These are phyloP conservation scores for Apiotrichum laibachii DNA, from an alignment of 1,284 basidiomycete species.

Conservation along the genomic window DNA sequence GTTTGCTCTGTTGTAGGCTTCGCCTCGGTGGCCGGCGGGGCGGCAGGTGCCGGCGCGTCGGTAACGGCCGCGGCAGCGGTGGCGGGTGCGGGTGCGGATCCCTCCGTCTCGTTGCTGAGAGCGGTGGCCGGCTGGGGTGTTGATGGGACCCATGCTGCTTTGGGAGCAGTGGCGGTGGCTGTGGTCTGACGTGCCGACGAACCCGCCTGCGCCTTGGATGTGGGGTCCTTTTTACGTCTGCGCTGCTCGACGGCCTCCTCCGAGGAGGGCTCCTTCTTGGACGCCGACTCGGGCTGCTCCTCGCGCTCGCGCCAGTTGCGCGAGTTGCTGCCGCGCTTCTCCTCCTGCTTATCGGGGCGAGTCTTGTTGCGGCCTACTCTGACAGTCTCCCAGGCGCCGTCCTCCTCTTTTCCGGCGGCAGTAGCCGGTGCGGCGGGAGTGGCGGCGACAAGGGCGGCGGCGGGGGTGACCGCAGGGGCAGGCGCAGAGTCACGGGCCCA, in stretches of 20 bases:
- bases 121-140: background rate
- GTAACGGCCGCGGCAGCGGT: constrained; percentile 13
- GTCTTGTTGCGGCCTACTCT: constrained; percentile 19
- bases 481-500: too few species aligned
- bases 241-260: constrained; percentile 9
- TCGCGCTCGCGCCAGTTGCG: constrained; percentile 26
- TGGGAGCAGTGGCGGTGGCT: background rate
- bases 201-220: background rate
- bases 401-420: constrained; percentile 9
- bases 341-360: constrained; percentile 19
- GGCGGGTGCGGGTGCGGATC: constrained; percentile 3
- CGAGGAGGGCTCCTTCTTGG: constrained; percentile 8
- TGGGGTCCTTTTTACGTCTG: constrained; percentile 17
- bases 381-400: constrained; percentile 17
- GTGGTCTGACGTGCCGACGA: background rate
- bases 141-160: background rate
- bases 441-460: too few species aligned
- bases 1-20: background rate
- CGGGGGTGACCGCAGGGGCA: too few species aligned
- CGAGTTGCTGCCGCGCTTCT: constrained; percentile 38
- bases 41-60: constrained; percentile 1
- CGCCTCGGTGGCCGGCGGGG: constrained; percentile 14
- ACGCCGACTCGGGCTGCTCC: constrained; percentile 9
- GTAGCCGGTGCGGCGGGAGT: background rate
- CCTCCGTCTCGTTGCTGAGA: background rate